Base-by-base conservation (phyloP, 768 basidiomycete species). In the Auriscalpium vulgare region DNA sequence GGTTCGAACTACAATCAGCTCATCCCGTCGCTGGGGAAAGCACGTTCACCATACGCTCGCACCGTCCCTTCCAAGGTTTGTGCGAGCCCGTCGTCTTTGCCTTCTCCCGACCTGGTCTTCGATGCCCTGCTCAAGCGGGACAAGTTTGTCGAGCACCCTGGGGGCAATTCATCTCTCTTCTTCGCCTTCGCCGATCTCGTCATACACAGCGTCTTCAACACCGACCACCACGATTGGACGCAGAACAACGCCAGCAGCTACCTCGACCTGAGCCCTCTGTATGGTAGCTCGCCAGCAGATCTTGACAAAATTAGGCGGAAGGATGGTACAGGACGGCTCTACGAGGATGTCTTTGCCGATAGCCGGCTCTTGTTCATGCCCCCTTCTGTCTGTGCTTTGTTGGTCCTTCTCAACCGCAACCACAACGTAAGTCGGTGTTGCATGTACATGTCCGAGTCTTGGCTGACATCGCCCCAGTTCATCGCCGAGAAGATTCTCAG, bases 181-280 rank as follows among this genome's bases (percentile, higher is more conserved):
- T 91, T 90, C 62, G 85, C 88, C 0, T 88, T 91, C 63, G 88
- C 88, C 11, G 78, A 88, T 62, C 69, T 90, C 55, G 74, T 91
- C 56, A 88, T 87, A 61, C 88, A 91, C 68, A 76, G 72, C 66
- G 76, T 85, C 59, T 92, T 92, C 73, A 72, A 85, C 59, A 83
- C 81, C 10, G 68, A 77, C 57, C 70, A 64, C 10, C 47, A 17
- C 3, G 75, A 84, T 65, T 74, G 70, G 66, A 74, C 73, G 1
- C 75, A 80, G 55, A 92, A 92, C 63, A 69, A 79, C 45, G 70
- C 82, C 0, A 84, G 82, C 66, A 84, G 83, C 62, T 92, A 92
- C 69, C 74, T 92, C 14, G 90, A 92, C 65, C 66, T 92, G 44
- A 84, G 83, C 62, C 77, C 87, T 8, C 66, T 92, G 8, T 92